Evolutionary conservation across 2,329 filamentous ascomycete genomes (phyloP).

Genomic region (Colletotrichum lupini): DNA sequence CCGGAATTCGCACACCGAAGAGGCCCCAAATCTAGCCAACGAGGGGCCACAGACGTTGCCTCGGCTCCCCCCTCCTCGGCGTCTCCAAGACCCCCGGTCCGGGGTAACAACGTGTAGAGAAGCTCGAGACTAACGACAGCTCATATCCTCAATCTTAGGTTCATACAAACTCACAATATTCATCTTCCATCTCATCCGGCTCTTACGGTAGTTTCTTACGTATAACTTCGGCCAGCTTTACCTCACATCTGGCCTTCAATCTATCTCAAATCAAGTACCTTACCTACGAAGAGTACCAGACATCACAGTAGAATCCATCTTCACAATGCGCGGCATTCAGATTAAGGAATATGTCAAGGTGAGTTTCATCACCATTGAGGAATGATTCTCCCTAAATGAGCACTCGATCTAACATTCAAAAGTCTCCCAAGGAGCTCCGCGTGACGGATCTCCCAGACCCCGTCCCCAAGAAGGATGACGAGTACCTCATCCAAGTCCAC

Average conservation of each 20-base stretch:
- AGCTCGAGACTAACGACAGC: constrained; percentile 16
- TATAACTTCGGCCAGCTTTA: not conserved
- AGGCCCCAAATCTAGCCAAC: not conserved
- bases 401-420: not conserved
- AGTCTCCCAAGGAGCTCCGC: constrained; percentile 83
- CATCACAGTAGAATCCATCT: not conserved
- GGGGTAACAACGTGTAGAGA: constrained; percentile 27
- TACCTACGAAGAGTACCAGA: no score
- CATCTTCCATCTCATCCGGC: not conserved
- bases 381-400: constrained; percentile 1
- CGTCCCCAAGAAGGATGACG: constrained; percentile 71
- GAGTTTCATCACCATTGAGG: constrained; percentile 35
- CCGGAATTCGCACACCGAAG: constrained; percentile 28
- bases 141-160: not conserved
- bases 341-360: constrained; percentile 81
- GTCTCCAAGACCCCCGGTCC: constrained; percentile 18
- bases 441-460: constrained; percentile 82
- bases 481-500: constrained; percentile 90
- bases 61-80: constrained; percentile 26
- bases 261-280: not conserved
- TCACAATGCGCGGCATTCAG: constrained; percentile 80
- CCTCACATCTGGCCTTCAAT: not conserved
- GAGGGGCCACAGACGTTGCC: constrained; percentile 13
- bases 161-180: not conserved
- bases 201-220: not conserved